Conservation (phyloP, 805 yeast genomes). For the Wickerhamomyces chaumierensis region DNA sequence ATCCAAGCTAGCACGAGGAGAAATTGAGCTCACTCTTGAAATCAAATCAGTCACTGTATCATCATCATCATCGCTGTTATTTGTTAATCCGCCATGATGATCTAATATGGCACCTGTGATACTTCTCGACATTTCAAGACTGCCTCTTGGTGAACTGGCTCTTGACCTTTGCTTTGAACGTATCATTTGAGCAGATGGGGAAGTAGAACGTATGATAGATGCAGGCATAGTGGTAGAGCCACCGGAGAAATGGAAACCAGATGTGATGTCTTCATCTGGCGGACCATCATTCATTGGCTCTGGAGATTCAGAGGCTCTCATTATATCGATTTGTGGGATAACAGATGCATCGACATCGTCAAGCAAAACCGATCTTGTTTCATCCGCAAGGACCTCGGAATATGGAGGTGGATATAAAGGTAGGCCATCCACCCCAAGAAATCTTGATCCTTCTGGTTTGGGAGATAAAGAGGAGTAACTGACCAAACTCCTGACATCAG, state of each 20-base stretch:
- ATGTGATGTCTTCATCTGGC: constrained; percentile 21
- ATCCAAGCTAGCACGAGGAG: constrained; percentile 1
- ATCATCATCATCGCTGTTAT: constrained; percentile 2
- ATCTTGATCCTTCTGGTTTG: background rate
- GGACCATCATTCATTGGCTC: constrained; percentile 4
- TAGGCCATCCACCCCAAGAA: background rate
- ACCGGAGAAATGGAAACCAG: constrained; percentile 22
- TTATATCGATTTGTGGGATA: constrained; percentile 7
- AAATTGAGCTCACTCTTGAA: constrained; percentile 9
- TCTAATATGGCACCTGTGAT: background rate
- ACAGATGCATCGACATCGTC: background rate
- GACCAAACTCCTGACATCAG: background rate
- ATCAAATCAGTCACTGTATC: constrained; percentile 1
- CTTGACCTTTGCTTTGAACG: constrained; percentile 12
- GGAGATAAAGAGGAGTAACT: background rate
- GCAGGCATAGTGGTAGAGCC: constrained; percentile 22
- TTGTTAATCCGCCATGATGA: constrained; percentile 1
- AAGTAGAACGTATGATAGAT: constrained; percentile 22
- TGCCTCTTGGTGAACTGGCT: constrained; percentile 9
- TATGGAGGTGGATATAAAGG: constrained; percentile 18
- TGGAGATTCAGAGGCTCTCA: constrained; percentile 8
- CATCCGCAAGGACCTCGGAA: constrained; percentile 16
- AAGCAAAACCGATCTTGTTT: constrained; percentile 3
- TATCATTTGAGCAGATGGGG: constrained; percentile 15
- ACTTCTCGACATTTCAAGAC: constrained; percentile 7